Evolutionary conservation across 2,329 filamentous ascomycete species (phyloP).

Genomic region (Colletotrichum falcatum): DNA sequence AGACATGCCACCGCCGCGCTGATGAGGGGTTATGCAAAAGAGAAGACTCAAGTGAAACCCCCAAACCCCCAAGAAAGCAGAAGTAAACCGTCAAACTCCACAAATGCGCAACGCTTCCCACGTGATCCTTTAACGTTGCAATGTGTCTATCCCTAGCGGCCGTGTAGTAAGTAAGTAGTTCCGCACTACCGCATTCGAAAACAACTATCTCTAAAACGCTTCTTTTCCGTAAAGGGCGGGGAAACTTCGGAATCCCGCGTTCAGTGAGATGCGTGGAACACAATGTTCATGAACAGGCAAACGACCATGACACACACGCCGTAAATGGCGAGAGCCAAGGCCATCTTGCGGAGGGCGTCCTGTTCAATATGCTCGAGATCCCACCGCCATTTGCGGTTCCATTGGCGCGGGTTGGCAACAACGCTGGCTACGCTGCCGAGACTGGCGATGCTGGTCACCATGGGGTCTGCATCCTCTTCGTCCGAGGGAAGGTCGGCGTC

Average conservation of each 20-base stretch:
- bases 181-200: constrained; percentile 9
- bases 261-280: constrained; percentile 77
- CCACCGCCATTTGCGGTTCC: constrained; percentile 70
- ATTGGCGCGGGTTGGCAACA: constrained; percentile 54
- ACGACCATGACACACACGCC: constrained; percentile 90
- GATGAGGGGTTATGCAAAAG: constrained; percentile 6
- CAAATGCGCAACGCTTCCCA: constrained; percentile 22
- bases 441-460: constrained; percentile 61
- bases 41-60: not conserved
- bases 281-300: constrained; percentile 86
- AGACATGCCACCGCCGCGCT: constrained; percentile 28
- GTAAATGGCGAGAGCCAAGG: constrained; percentile 83
- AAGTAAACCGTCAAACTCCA: constrained; percentile 23
- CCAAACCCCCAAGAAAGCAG: not conserved
- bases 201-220: constrained; percentile 24
- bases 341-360: constrained; percentile 75
- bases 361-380: constrained; percentile 73
- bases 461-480: constrained; percentile 57
- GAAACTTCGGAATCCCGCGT: not conserved
- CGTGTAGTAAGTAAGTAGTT: constrained; percentile 13
- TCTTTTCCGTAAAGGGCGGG: not conserved
- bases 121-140: constrained; percentile 1
- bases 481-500: constrained; percentile 72
- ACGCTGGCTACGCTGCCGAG: constrained; percentile 56
- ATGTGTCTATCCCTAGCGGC: constrained; percentile 27